A percentile compares a stretch with the other conserved stretches of the same genome.
Evolutionary conservation across 2,329 filamentous ascomycete species (phyloP).

Genomic region (Sclerotinia trifoliorum): DNA sequence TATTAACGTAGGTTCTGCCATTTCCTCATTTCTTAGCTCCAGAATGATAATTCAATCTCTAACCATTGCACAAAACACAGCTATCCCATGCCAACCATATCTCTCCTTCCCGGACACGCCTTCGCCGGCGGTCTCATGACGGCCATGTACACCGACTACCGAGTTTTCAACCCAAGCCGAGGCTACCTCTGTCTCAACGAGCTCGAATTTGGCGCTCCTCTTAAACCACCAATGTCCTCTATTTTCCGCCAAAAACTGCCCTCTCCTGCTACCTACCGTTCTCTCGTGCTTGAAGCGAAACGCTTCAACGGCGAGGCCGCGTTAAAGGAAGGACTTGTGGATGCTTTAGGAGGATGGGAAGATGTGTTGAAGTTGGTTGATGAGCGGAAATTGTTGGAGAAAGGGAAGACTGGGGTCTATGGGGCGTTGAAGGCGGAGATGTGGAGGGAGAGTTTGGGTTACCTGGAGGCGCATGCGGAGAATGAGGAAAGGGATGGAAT

Average conservation of each 20-base stretch:
- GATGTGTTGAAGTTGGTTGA: constrained; percentile 60
- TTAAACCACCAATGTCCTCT: constrained; percentile 69
- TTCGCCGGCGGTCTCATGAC: constrained; percentile 83
- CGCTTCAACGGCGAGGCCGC: constrained; percentile 65
- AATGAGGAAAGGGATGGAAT: constrained; percentile 51
- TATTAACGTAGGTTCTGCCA: constrained; percentile 52
- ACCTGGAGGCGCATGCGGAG: constrained; percentile 54
- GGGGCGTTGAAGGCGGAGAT: constrained; percentile 72
- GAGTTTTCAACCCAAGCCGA: constrained; percentile 66
- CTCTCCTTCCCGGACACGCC: constrained; percentile 76
- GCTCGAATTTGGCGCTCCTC: constrained; percentile 73
- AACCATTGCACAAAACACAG: constrained; percentile 34
- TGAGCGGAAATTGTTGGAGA: constrained; percentile 58
- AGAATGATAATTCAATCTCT: not conserved
- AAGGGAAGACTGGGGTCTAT: constrained; percentile 66
- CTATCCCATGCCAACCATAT: constrained; percentile 79
- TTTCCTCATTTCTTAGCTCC: not conserved
- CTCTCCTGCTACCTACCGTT: constrained; percentile 53
- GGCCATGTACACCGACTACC: constrained; percentile 80
- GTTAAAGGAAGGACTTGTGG: constrained; percentile 65
- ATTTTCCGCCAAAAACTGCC: constrained; percentile 71
- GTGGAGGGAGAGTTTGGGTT: constrained; percentile 63
- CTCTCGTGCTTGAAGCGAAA: constrained; percentile 70
- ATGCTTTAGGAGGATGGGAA: constrained; percentile 63
- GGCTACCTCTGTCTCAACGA: constrained; percentile 83